Evolutionary conservation across 805 yeast genomes (phyloP).

Genomic region (Phaffomyces opuntiae): DNA sequence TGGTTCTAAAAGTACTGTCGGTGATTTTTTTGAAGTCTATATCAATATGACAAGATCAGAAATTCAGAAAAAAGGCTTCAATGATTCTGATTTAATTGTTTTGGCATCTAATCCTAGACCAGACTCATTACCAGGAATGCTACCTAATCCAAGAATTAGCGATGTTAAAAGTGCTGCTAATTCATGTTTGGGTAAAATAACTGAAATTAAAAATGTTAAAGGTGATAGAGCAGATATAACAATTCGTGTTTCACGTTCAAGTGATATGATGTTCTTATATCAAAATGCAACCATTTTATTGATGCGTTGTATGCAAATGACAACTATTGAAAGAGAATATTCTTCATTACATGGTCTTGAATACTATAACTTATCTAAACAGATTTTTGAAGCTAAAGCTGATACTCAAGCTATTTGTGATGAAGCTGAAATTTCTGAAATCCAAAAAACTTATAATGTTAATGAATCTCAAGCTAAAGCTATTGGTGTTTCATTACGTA

Average conservation of each 20-base stretch:
- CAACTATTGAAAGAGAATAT: conserved; percentile 89
- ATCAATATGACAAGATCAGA: conserved; percentile 55
- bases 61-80: conserved; percentile 44
- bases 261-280: conserved; percentile 44
- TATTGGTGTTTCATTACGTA: conserved; percentile 60
- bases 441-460: conserved; percentile 48
- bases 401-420: conserved; percentile 31
- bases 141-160: conserved; percentile 22
- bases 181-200: conserved; percentile 78
- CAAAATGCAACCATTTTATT: conserved; percentile 61
- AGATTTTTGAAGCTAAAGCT: conserved; percentile 64
- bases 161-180: conserved; percentile 26
- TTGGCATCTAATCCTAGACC: conserved; percentile 31
- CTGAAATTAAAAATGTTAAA: conserved; percentile 59
- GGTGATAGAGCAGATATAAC: conserved; percentile 71
- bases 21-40: conserved; percentile 82
- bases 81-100: conserved; percentile 73
- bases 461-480: conserved; percentile 92
- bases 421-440: conserved; percentile 29
- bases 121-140: background rate
- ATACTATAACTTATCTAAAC: conserved; percentile 69
- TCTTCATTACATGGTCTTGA: conserved; percentile 75
- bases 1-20: conserved; percentile 78
- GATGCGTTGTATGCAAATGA: conserved; percentile 76
- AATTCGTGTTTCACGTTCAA: conserved; percentile 48